Conservation (phyloP, 2,329 filamentous ascomycete genomes). For the Calcarisporium arbuscula region DNA sequence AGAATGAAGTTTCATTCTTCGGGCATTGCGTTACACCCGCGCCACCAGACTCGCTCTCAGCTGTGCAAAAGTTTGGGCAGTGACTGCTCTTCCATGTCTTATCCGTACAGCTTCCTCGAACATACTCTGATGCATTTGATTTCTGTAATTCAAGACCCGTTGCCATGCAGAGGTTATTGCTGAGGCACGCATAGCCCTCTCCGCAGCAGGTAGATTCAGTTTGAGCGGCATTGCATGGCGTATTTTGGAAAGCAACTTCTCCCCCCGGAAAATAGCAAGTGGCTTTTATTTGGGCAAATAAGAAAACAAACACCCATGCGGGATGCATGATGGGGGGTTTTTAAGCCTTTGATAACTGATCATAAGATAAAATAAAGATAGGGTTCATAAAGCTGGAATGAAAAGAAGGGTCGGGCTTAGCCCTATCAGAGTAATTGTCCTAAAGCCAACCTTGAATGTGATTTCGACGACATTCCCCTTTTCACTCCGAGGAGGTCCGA, state of each 20-base stretch:
- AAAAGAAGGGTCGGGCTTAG: too few relatives aligned
- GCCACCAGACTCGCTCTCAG: slow-evolving; percentile 15
- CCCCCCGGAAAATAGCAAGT: slow-evolving; percentile 26
- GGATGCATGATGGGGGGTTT: too few relatives aligned
- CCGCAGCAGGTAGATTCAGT: slow-evolving; percentile 26
- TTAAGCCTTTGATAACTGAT: too few relatives aligned
- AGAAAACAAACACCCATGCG: too few relatives aligned
- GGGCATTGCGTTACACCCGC: slow-evolving; percentile 15
- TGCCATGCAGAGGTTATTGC: slow-evolving; percentile 25
- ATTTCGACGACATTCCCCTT: too few relatives aligned
- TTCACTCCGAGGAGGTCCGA: too few relatives aligned
- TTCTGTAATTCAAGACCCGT: slow-evolving; percentile 17
- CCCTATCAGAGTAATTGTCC: too few relatives aligned
- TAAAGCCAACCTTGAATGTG: too few relatives aligned
- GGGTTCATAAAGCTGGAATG: too few relatives aligned
- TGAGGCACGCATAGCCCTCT: slow-evolving; percentile 28
- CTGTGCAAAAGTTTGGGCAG: slow-evolving; percentile 28
- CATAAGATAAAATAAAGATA: too few relatives aligned
- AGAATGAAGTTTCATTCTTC: slow-evolving; percentile 13
- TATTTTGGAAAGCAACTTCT: slow-evolving; percentile 19
- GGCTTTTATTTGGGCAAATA: too few relatives aligned
- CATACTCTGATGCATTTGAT: slow-evolving; percentile 15
- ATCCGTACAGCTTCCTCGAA: slow-evolving; percentile 29
- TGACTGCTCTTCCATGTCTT: slow-evolving; percentile 20
- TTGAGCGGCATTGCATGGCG: slow-evolving; percentile 21